phyloP scores from a whole-genome alignment of 768 basidiomycete species.

The Cystofilobasidium macerans region DNA sequence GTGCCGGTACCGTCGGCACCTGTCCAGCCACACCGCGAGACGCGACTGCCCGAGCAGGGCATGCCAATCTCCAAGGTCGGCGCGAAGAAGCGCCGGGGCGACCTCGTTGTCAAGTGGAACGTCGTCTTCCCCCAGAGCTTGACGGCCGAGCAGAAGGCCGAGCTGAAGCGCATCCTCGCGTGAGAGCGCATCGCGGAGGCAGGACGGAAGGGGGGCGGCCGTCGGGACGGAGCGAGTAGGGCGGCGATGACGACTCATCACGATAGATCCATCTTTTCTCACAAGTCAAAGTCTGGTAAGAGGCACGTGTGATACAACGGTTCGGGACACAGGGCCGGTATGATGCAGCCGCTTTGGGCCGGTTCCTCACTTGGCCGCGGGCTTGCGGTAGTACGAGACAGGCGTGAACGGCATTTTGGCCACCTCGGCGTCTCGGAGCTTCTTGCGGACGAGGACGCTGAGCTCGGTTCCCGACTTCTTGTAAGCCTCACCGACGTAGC shows the following conservation, averaged over 20 bases:
- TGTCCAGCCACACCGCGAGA: conserved; percentile 50
- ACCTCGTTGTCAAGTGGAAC: conserved; percentile 67
- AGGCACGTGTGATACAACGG: too few species aligned
- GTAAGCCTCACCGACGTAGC: conserved; percentile 62
- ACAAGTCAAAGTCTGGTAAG: too few species aligned
- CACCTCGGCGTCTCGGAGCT: conserved; percentile 60
- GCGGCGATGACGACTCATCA: too few species aligned
- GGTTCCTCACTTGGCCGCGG: too few species aligned
- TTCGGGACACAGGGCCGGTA: too few species aligned
- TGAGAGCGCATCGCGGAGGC: not conserved
- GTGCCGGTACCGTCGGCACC: conserved; percentile 50
- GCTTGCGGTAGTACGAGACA: conserved; percentile 54
- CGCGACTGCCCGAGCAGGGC: conserved; percentile 53
- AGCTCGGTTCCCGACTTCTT: conserved; percentile 87
- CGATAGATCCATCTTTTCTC: too few species aligned
- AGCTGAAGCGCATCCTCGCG: conserved; percentile 52
- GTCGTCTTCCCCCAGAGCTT: conserved; percentile 70
- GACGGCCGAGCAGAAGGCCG: conserved; percentile 68
- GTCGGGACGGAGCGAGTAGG: too few species aligned
- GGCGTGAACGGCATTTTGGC: conserved; percentile 80
- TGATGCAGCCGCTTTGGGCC: too few species aligned
- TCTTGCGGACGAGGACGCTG: conserved; percentile 71
- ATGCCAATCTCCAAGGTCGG: conserved; percentile 84
- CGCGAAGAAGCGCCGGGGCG: conserved; percentile 59
- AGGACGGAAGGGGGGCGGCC: too few species aligned